Evolutionary conservation across 2,329 filamentous ascomycete genomes (phyloP).

Genomic region (Sporothrix inflata): DNA sequence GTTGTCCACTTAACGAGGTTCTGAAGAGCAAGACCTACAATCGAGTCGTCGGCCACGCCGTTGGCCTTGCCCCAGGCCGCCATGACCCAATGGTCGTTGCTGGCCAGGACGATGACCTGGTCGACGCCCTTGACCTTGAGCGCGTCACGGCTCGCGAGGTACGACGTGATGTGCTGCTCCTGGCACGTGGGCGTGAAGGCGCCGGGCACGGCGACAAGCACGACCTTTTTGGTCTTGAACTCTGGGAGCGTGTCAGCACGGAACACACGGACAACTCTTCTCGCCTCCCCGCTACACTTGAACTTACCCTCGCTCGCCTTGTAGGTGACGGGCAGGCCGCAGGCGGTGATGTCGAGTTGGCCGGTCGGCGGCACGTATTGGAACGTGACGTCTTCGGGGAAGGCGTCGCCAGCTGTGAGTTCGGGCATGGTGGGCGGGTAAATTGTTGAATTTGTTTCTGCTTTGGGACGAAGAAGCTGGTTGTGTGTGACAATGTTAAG

Average conservation of each 20-base stretch:
- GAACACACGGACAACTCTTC: too few species aligned
- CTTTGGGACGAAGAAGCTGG: neutral
- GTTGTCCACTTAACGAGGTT: too few species aligned
- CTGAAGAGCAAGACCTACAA: constrained; percentile 46
- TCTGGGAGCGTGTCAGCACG: neutral
- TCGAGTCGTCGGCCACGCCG: constrained; percentile 68
- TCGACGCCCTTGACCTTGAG: constrained; percentile 83
- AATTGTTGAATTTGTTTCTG: neutral
- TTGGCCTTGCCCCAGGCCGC: constrained; percentile 90
- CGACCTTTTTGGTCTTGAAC: constrained; percentile 51
- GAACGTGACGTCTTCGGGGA: constrained; percentile 13
- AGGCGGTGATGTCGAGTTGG: neutral
- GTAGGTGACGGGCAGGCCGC: constrained; percentile 14
- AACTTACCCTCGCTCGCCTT: constrained; percentile 3
- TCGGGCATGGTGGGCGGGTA: neutral
- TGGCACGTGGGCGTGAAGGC: constrained; percentile 90
- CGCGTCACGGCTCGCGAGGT: constrained; percentile 70
- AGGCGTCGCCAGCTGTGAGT: constrained; percentile 7
- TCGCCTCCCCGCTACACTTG: too few species aligned
- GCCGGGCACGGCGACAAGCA: constrained; percentile 62
- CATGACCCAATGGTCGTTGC: constrained; percentile 87
- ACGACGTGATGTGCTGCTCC: constrained; percentile 77
- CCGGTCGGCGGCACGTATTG: constrained; percentile 8
- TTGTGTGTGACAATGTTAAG: neutral
- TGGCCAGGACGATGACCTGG: constrained; percentile 77